Conservation (phyloP, 192 early-diverging fungal genomes). For the Dispira simplex region DNA sequence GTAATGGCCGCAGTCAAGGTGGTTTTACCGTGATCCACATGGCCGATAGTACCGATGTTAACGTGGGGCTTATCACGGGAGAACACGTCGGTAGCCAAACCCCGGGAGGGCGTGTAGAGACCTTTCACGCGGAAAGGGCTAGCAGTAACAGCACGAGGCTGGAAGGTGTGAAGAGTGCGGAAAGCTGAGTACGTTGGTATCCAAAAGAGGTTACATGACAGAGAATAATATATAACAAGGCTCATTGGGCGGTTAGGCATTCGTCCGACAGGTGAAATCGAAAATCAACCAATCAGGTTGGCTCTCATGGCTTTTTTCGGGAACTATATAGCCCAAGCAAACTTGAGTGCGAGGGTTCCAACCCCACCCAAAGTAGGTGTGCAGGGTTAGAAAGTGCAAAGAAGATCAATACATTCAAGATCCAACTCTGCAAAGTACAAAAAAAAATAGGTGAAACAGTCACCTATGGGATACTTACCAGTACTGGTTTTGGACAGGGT, state of each 20-base stretch:
- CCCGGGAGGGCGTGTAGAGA: slow-evolving; percentile 8
- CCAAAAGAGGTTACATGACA: too few relatives aligned
- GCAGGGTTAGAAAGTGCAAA: not conserved
- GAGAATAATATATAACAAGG: not conserved
- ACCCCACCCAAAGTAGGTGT: not conserved
- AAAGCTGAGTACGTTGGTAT: too few relatives aligned
- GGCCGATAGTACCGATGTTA: slow-evolving; percentile 98
- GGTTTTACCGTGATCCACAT: slow-evolving; percentile 99
- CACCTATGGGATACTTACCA: not conserved
- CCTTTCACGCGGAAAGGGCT: not conserved
- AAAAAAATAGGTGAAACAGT: not conserved
- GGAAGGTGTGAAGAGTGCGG: not conserved
- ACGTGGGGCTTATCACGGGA: slow-evolving; percentile 86
- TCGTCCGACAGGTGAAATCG: not conserved
- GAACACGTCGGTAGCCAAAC: slow-evolving; percentile 46
- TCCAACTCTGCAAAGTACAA: not conserved
- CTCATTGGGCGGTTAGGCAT: not conserved
- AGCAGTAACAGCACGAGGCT: not conserved
- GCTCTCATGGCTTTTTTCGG: too few relatives aligned
- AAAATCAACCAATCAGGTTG: not conserved
- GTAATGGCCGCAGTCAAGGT: slow-evolving; percentile 98
- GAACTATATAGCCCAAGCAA: not conserved
- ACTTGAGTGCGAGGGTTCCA: not conserved
- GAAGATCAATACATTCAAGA: not conserved
- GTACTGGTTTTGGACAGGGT: too few relatives aligned